phyloP scores from a whole-genome alignment of 2,329 filamentous ascomycete genomes.

The Aureobasidium sp. region DNA sequence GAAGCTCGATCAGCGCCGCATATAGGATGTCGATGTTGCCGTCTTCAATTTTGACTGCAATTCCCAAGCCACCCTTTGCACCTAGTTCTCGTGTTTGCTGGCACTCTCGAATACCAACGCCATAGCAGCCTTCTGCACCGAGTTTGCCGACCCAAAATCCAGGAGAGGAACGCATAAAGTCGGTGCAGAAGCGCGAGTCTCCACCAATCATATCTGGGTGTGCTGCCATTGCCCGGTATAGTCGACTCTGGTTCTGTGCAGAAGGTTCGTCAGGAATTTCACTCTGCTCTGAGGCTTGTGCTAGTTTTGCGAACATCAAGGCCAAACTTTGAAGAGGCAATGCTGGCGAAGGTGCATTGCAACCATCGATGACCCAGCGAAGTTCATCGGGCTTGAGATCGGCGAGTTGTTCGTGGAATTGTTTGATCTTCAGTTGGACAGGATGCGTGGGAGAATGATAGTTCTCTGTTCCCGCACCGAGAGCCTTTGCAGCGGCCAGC shows the following conservation, averaged over 20 bases:
- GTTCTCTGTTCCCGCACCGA: neutral
- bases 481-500: neutral
- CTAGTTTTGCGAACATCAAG: constrained; percentile 30
- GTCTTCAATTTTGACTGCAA: constrained; percentile 43
- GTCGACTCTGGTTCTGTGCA: constrained; percentile 23
- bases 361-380: constrained; percentile 39
- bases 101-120: constrained; percentile 33
- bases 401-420: constrained; percentile 22
- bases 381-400: constrained; percentile 22
- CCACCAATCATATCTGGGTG: constrained; percentile 39
- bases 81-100: constrained; percentile 28
- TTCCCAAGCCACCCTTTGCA: constrained; percentile 31
- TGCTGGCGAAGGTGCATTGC: constrained; percentile 41
- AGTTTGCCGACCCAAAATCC: constrained; percentile 38
- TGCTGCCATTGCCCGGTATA: constrained; percentile 36
- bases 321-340: constrained; percentile 31
- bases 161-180: constrained; percentile 33
- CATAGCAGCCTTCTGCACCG: constrained; percentile 43
- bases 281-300: constrained; percentile 23
- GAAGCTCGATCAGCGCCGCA: constrained; percentile 35
- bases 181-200: constrained; percentile 39
- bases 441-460: neutral
- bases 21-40: constrained; percentile 38
- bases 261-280: neutral
- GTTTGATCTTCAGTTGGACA: constrained; percentile 30